Evolutionary conservation across 805 yeast species (phyloP), one percentile per base, ranked within the genome.

Genomic region (Candida michaelii): DNA sequence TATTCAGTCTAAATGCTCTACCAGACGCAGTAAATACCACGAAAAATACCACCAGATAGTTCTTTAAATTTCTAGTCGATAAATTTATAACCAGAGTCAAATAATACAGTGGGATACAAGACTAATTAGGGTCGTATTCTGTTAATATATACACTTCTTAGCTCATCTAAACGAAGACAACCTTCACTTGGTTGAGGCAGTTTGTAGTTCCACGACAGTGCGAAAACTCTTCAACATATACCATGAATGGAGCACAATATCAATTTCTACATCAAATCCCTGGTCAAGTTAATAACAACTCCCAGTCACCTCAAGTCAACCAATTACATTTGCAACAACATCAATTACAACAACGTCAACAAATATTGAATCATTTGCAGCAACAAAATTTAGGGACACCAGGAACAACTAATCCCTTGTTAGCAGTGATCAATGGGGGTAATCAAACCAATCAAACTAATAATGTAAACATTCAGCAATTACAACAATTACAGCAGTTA

Each of bases 191-290:
- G n/a, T n/a, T n/a, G n/a, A n/a, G n/a, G n/a, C n/a, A n/a, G n/a
- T n/a, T n/a, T n/a, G n/a, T n/a, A n/a, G n/a, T n/a, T n/a, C n/a
- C 29, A 25, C 29, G 29, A 25, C 29, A 25, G 29, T 25, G 29
- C 29, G 29, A 30, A 17, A 15, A 30, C 33, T 30, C 33, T 14
- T 14, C 33, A 30, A 5, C 11, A 39, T 21, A 4, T 6, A 38
- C 11, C 12, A 69, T 69, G 74, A 69, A 69, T 54, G 61, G 62
- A 44, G 73, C 73, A 21, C 75, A 69, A 44, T 63, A 68, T 36
- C 75, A 66, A 48, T 68, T 67, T 52, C 58, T 69, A 45, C 69
- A 63, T 31, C 69, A 51, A 50, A 53, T 51, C 36, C 60, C 46
- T 7, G 44, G 42, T 12, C 65, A 52, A 27, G 59, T 49, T 30